Conservation (phyloP, 345 rosid species). For the Aurinia saxatilis region DNA sequence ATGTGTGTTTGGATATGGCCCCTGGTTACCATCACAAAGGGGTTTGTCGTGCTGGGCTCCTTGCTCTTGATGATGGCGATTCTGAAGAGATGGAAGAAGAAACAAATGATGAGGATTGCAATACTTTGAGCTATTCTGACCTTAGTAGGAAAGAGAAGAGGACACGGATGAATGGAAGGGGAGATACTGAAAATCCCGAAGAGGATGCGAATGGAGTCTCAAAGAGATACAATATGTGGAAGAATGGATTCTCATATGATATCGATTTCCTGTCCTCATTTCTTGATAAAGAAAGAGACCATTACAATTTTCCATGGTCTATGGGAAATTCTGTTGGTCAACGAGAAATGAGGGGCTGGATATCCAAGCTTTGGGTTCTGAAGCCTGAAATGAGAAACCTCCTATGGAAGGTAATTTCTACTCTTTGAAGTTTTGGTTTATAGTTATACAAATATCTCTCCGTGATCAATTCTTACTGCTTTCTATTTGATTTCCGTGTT, state of each 20-base stretch:
- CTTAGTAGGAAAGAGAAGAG: conserved; percentile 81
- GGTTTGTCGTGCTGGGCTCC: conserved; percentile 85
- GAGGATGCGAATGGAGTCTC: conserved; percentile 30
- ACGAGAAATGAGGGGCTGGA: conserved; percentile 94
- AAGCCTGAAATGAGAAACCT: conserved; percentile 75
- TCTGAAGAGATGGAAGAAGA: conserved; percentile 31
- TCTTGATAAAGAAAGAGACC: conserved; percentile 82
- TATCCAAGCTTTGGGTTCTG: conserved; percentile 68
- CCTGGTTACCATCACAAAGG: conserved; percentile 97
- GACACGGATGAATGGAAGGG: conserved; percentile 32
- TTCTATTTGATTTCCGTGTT: conserved; percentile 6
- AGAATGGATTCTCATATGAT: conserved; percentile 60
- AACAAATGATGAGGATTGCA: conserved; percentile 27
- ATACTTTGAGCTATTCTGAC: conserved; percentile 44
- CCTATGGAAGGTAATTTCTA: conserved; percentile 71
- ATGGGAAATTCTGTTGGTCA: conserved; percentile 82
- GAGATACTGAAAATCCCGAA: conserved; percentile 28
- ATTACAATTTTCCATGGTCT: conserved; percentile 84
- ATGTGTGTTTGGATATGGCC: conserved; percentile 91
- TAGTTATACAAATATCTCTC: background rate
- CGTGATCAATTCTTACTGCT: background rate
- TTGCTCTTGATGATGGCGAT: conserved; percentile 61
- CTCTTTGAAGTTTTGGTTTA: background rate
- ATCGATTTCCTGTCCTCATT: conserved; percentile 52
- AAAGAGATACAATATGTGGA: conserved; percentile 43